A percentile compares a stretch with the other conserved stretches of the same genome.
phyloP scores from a whole-genome alignment of 306 rosid species.

The Inga laurina region DNA sequence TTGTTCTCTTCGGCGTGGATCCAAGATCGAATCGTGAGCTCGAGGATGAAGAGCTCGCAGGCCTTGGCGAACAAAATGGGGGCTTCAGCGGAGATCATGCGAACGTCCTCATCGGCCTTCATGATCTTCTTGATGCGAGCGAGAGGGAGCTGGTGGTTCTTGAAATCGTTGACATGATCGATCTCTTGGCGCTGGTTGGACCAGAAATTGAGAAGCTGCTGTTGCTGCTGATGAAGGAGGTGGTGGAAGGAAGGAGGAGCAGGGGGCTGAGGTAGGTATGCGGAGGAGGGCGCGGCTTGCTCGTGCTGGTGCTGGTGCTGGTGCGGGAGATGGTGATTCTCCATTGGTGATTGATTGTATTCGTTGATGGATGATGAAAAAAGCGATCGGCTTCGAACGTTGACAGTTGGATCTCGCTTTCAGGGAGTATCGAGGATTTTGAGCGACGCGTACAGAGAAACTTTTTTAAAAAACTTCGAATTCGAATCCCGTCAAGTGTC shows the following conservation, averaged over 20 bases:
- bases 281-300: conserved; percentile 35
- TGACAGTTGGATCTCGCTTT: background rate
- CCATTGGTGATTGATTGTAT: conserved; percentile 32
- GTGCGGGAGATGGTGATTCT: conserved; percentile 30
- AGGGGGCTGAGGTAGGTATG: conserved; percentile 53
- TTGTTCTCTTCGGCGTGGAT: conserved; percentile 99
- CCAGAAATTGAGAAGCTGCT: conserved; percentile 98
- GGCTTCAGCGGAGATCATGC: conserved; percentile 98
- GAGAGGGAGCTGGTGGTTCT: conserved; percentile 95
- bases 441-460: background rate
- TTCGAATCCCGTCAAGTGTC: background rate
- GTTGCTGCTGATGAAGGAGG: conserved; percentile 91
- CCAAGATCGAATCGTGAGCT: conserved; percentile 97
- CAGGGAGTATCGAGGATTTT: background rate
- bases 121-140: conserved; percentile 99
- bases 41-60: conserved; percentile 98
- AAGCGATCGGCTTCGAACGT: background rate
- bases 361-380: background rate
- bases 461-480: background rate
- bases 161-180: conserved; percentile 90
- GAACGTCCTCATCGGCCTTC: conserved; percentile 99
- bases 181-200: conserved; percentile 85
- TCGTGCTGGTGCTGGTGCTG: conserved; percentile 6
- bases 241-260: conserved; percentile 75
- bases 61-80: conserved; percentile 94